A percentile compares a stretch with the other conserved stretches of the same genome.
Evolutionary conservation across 2,329 filamentous ascomycete species (phyloP).

Genomic region (Beauveria asiatica): DNA sequence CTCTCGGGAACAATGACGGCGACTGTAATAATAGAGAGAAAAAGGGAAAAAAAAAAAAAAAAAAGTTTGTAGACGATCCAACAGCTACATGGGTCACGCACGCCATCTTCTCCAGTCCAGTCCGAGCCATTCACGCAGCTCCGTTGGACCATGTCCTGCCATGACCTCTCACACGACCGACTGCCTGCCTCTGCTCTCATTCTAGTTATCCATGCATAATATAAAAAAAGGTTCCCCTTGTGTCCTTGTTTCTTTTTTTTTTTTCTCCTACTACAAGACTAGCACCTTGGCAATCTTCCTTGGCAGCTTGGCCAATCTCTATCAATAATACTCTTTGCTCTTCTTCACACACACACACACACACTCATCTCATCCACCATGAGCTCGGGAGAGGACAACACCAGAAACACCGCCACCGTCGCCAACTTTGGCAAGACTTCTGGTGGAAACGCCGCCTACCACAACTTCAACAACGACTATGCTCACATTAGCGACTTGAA

Average conservation of each 20-base stretch:
- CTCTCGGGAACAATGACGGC: not conserved
- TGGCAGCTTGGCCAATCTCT: slow-evolving; percentile 4
- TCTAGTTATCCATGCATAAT: slow-evolving; percentile 6
- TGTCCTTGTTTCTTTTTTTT: not conserved
- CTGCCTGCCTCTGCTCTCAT: not conserved
- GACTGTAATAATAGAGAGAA: not conserved
- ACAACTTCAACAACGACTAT: slow-evolving; percentile 73
- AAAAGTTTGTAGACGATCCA: not conserved
- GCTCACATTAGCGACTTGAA: slow-evolving; percentile 58
- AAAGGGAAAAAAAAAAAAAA: not conserved
- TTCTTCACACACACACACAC: not conserved
- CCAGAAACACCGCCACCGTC: slow-evolving; percentile 11
- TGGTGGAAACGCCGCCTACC: slow-evolving; percentile 62
- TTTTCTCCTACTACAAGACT: not conserved
- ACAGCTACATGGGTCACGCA: not conserved
- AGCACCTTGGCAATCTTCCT: slow-evolving; percentile 5
- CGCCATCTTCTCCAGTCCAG: not conserved
- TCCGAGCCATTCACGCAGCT: not conserved
- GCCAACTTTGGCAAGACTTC: slow-evolving; percentile 35
- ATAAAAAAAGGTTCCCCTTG: slow-evolving; percentile 4
- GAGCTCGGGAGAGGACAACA: slow-evolving; percentile 7
- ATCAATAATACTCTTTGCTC: not conserved
- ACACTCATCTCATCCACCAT: not conserved
- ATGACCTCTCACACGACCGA: not conserved
- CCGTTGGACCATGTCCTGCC: not conserved